Conservation (phyloP, 176 grass and related monocot species). For the Leersia perrieri region DNA sequence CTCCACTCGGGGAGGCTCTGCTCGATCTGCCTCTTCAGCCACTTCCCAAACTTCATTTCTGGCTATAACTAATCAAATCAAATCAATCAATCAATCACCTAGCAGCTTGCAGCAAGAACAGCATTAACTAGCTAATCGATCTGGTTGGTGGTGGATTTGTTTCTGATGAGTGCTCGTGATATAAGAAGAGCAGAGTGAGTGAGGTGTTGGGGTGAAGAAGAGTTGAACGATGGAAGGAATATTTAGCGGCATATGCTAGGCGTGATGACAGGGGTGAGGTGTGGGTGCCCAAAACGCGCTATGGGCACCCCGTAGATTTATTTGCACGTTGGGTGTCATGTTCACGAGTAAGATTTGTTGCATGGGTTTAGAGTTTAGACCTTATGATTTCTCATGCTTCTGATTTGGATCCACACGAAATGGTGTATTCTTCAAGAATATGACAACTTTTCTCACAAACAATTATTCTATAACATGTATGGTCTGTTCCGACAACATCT, state of each 20-base stretch:
- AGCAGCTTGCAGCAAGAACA: not conserved
- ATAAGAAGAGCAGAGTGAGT: constrained; percentile 14
- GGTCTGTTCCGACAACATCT: no score
- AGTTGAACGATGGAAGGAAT: constrained; percentile 41
- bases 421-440: no score
- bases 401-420: no score
- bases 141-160: not conserved
- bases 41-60: constrained; percentile 82
- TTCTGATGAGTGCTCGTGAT: not conserved
- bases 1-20: constrained; percentile 77
- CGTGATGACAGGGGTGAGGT: constrained; percentile 1
- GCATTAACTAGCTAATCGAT: not conserved
- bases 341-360: not conserved
- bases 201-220: not conserved
- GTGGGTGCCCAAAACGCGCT: constrained; percentile 3
- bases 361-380: no score
- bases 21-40: constrained; percentile 78
- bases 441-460: no score
- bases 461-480: no score
- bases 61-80: no score
- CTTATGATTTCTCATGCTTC: no score
- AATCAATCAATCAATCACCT: not conserved
- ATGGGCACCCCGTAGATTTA: not conserved
- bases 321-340: not conserved
- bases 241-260: constrained; percentile 81